phyloP scores from a whole-genome alignment of 78 protist genomes.

The Emiliania huxleyi region DNA sequence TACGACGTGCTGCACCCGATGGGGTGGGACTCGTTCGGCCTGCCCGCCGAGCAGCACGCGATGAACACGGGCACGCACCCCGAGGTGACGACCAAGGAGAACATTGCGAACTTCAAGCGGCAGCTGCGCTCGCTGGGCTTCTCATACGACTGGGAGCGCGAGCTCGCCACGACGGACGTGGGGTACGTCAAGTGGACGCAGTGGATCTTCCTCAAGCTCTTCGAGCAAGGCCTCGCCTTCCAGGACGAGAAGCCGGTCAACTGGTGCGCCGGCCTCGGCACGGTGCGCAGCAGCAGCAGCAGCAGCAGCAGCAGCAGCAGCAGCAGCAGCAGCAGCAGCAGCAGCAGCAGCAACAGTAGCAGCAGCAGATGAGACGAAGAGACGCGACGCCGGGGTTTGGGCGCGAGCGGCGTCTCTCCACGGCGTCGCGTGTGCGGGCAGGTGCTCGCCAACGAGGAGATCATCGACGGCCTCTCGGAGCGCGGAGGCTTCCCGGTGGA shows the following conservation, averaged over 20 bases:
- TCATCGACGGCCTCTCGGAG: constrained; percentile 27
- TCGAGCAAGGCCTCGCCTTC: constrained; percentile 73
- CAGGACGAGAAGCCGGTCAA: constrained; percentile 45
- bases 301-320: too few species aligned
- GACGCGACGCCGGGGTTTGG: too few species aligned
- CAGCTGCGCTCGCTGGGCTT: constrained; percentile 46
- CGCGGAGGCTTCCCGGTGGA: constrained; percentile 37
- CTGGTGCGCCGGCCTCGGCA: constrained; percentile 57
- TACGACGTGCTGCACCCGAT: constrained; percentile 60
- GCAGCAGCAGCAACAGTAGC: too few species aligned
- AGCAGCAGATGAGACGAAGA: too few species aligned
- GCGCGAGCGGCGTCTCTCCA: too few species aligned
- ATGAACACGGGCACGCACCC: constrained; percentile 44
- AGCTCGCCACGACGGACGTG: constrained; percentile 73
- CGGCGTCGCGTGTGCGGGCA: too few species aligned
- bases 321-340: too few species aligned
- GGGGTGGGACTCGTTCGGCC: constrained; percentile 64
- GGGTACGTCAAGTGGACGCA: constrained; percentile 89
- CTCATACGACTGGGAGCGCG: constrained; percentile 59
- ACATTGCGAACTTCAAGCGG: constrained; percentile 45
- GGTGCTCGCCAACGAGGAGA: constrained; percentile 93
- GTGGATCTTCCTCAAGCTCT: constrained; percentile 82
- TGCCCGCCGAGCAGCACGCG: constrained; percentile 55
- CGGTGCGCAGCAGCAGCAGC: too few species aligned
- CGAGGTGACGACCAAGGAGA: constrained; percentile 29